Evolutionary conservation across 208 protist genomes (phyloP).

Genomic region (Trypanosoma caninum): DNA sequence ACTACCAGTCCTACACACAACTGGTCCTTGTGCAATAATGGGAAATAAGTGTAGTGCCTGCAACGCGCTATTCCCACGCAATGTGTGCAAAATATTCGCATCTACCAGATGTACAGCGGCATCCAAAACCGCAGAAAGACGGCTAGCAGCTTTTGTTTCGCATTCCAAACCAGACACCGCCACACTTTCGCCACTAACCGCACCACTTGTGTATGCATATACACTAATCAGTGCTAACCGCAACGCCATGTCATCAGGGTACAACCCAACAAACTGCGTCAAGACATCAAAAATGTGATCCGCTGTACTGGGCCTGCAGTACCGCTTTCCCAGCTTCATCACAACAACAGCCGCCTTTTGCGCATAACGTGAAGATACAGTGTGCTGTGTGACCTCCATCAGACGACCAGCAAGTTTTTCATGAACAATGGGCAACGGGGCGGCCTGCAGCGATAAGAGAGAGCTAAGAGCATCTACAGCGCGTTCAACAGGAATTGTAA

Average conservation of each 20-base stretch:
- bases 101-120: conserved; percentile 11
- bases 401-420: conserved; percentile 41
- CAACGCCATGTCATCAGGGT: conserved; percentile 31
- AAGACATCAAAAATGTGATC: conserved; percentile 40
- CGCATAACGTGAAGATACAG: conserved; percentile 20
- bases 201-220: conserved; percentile 28
- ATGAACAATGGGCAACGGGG: conserved; percentile 36
- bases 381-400: conserved; percentile 27
- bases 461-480: conserved; percentile 46
- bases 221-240: conserved; percentile 49
- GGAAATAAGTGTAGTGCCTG: conserved; percentile 33
- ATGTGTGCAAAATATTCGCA: background rate
- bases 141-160: too few species aligned
- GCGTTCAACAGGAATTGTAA: conserved; percentile 26
- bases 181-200: too few species aligned
- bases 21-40: background rate
- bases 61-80: conserved; percentile 24
- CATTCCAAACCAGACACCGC: too few species aligned
- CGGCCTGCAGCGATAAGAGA: conserved; percentile 42
- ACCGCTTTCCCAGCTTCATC: conserved; percentile 37
- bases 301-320: conserved; percentile 9
- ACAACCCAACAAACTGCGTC: conserved; percentile 1
- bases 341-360: conserved; percentile 62
- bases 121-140: background rate
- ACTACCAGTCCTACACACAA: background rate